phyloP scores from a whole-genome alignment of 2,329 filamentous ascomycete genomes.

The Hypomyces perniciosus region DNA sequence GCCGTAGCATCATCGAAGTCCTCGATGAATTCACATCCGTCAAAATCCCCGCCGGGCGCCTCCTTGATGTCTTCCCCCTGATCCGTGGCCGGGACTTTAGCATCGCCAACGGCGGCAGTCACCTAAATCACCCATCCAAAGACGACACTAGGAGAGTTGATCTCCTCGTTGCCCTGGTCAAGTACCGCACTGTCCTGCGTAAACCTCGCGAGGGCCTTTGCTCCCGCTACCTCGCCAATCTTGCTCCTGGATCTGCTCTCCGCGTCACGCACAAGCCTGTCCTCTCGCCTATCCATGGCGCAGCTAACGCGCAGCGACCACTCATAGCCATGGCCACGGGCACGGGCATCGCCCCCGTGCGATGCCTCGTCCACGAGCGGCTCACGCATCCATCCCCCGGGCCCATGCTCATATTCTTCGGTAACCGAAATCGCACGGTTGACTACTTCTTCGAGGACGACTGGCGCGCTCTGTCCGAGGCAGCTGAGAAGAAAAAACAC shows the following conservation, averaged over 20 bases:
- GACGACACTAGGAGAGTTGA: slow-evolving; percentile 49
- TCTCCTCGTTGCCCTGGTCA: slow-evolving; percentile 79
- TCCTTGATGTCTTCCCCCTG: slow-evolving; percentile 68
- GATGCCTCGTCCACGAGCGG: slow-evolving; percentile 76
- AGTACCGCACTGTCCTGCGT: slow-evolving; percentile 83
- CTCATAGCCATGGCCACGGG: slow-evolving; percentile 77
- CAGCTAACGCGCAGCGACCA: slow-evolving; percentile 40
- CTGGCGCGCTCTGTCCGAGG: slow-evolving; percentile 44
- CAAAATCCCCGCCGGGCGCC: slow-evolving; percentile 68
- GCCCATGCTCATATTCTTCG: slow-evolving; percentile 67
- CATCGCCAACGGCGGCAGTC: slow-evolving; percentile 67
- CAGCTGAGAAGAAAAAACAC: slow-evolving; percentile 15
- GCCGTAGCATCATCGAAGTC: slow-evolving; percentile 86
- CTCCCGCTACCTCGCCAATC: slow-evolving; percentile 71
- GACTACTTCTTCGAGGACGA: slow-evolving; percentile 82
- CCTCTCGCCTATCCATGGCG: slow-evolving; percentile 34
- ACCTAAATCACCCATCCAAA: slow-evolving; percentile 25
- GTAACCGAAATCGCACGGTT: slow-evolving; percentile 64
- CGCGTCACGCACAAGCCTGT: slow-evolving; percentile 52
- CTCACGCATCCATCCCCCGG: slow-evolving; percentile 23
- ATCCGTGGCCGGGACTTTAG: slow-evolving; percentile 92
- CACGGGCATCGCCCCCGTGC: slow-evolving; percentile 80
- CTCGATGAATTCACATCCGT: slow-evolving; percentile 85
- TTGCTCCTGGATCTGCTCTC: slow-evolving; percentile 54
- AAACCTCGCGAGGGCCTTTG: slow-evolving; percentile 82